phyloP scores from a whole-genome alignment of 1,139 yeast genomes.

The Saccharomyces uvarum region DNA sequence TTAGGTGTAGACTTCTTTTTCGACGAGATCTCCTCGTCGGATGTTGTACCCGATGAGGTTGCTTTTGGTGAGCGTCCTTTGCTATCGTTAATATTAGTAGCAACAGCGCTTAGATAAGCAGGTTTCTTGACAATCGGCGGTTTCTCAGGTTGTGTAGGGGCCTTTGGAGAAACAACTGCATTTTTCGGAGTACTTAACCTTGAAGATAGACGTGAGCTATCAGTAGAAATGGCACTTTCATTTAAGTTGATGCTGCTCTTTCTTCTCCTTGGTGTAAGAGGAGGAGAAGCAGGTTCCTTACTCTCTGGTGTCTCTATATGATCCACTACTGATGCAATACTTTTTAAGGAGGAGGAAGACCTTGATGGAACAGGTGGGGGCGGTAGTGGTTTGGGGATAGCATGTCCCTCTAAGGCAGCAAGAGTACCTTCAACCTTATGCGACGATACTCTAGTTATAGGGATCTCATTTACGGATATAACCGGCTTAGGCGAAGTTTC shows the following conservation, averaged over 20 bases:
- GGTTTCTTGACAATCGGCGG: background rate
- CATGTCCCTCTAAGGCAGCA: background rate
- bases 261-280: background rate
- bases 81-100: background rate
- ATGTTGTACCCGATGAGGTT: background rate
- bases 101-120: background rate
- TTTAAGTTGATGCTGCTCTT: background rate
- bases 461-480: background rate
- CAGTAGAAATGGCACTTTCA: background rate
- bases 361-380: background rate
- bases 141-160: background rate
- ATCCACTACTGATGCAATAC: background rate
- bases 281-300: background rate
- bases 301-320: background rate
- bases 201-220: background rate
- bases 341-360: background rate
- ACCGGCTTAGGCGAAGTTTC: background rate
- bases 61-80: background rate
- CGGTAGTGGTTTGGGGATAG: background rate
- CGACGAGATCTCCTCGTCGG: constrained; percentile 3
- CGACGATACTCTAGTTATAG: background rate
- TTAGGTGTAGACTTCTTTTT: constrained; percentile 11
- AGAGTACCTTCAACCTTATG: background rate
- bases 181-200: background rate
- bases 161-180: background rate